Evolutionary conservation across 2,329 filamentous ascomycete species (phyloP).

Genomic region (Anisogramma anomala): DNA sequence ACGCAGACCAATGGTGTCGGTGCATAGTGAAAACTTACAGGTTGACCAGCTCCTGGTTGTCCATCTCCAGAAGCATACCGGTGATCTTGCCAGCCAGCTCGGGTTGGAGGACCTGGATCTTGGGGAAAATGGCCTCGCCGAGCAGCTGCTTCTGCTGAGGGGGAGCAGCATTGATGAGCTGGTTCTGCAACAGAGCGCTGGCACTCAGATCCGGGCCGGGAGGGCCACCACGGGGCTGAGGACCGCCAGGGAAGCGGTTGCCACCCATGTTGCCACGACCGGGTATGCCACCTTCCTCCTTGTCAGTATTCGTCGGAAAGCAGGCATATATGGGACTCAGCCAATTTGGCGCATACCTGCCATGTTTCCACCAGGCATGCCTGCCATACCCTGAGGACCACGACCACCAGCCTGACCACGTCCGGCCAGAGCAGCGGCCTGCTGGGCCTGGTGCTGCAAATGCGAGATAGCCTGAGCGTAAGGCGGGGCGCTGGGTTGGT

Average conservation of each 20-base stretch:
- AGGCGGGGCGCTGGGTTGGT: conserved; percentile 67
- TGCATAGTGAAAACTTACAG: conserved; percentile 57
- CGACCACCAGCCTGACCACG: conserved; percentile 58
- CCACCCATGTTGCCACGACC: conserved; percentile 24
- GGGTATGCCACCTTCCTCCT: conserved; percentile 30
- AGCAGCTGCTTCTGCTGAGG: conserved; percentile 97
- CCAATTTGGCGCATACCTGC: conserved; percentile 32
- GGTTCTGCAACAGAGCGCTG: conserved; percentile 40
- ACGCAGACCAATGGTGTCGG: no score
- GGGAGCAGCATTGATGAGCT: conserved; percentile 43
- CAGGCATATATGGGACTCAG: conserved; percentile 39
- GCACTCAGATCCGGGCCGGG: conserved; percentile 30
- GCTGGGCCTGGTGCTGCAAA: conserved; percentile 60
- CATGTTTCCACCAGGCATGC: conserved; percentile 42
- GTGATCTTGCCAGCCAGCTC: conserved; percentile 98
- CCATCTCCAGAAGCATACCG: conserved; percentile 99
- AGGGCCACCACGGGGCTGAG: conserved; percentile 38
- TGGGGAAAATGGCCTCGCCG: conserved; percentile 95
- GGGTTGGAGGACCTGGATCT: conserved; percentile 89
- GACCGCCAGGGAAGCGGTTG: conserved; percentile 27
- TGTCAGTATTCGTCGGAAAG: conserved; percentile 42
- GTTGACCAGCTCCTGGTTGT: conserved; percentile 85
- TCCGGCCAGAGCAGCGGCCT: conserved; percentile 40
- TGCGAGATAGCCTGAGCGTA: conserved; percentile 77
- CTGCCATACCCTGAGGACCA: conserved; percentile 63